Evolutionary conservation across 345 rosid species (phyloP), one percentile per base, ranked within the genome.

Genomic region (Acer campestre): DNA sequence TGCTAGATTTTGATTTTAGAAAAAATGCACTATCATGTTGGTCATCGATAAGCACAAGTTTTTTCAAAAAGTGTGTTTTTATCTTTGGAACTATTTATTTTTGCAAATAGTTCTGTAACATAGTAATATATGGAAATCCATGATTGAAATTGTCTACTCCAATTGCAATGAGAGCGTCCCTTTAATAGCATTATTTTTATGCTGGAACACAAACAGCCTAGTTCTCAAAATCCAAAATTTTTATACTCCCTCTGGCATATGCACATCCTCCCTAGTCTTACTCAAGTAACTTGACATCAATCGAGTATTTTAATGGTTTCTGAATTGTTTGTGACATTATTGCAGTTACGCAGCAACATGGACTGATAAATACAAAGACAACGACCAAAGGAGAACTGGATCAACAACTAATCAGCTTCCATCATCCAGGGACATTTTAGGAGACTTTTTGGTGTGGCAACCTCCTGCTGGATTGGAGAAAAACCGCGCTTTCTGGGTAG

Each of bases 271-370:
- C 13, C 59, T 49, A 6, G 59, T 48, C 51, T 25, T 29, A 25
- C 0, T 7, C 10, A 23, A 20, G 51, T 44, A 18, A 53, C 70
- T 35, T 66, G 18, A 38, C 66, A 23, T 75, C 3, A 22, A 66
- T 18, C 48, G 49, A 49, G 63, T 22, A 70, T 70, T n/a, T 18
- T 16, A 55, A 66, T 20, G 49, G 31, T 31, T 66, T 65, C 2
- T 3, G 20, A 71, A 5, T 22, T 55, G 12, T 58, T 17, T 31
- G 18, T 61, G 70, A 3, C 38, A 10, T 38, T 75, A 5, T 61
- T 84, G 85, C 86, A 94, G 98, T 85, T 96, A 96, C 83, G 99
- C 97, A 38, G 89, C 74, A 78, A 85, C 96, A 79, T 95, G 99
- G 99, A 89, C 80, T 22, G 98, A 90, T 71, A 95, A 93, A 63